Conservation (phyloP, 768 basidiomycete species). For the Amanita polypyramis region DNA sequence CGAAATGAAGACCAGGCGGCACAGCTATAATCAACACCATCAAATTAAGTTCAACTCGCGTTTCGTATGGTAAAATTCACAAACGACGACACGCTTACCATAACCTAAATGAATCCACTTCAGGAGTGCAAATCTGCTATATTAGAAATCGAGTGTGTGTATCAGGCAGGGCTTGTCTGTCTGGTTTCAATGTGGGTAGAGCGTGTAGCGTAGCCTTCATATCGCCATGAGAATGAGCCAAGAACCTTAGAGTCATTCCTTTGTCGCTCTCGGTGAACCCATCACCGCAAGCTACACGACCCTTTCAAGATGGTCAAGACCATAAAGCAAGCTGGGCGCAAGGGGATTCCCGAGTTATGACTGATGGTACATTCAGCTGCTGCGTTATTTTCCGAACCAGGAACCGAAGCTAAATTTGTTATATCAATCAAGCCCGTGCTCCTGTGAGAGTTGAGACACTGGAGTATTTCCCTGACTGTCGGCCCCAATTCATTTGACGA, state of each 20-base stretch:
- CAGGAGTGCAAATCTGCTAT: background rate
- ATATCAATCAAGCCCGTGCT: background rate
- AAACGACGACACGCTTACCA: background rate
- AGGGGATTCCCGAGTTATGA: background rate
- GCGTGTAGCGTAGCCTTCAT: background rate
- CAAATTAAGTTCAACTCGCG: background rate
- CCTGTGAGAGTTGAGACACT: background rate
- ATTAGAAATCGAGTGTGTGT: background rate
- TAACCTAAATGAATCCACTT: background rate
- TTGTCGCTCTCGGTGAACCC: background rate
- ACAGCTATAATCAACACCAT: background rate
- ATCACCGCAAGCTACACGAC: background rate
- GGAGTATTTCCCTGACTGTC: background rate
- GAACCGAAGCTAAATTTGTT: slow-evolving; percentile 2
- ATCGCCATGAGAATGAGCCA: background rate
- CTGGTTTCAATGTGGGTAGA: background rate
- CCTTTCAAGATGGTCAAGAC: background rate
- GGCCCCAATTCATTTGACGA: slow-evolving; percentile 1
- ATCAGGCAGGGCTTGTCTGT: background rate
- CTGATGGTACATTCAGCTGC: background rate
- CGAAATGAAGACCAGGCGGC: background rate
- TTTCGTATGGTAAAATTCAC: background rate
- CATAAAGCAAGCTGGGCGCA: background rate
- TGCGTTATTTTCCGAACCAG: background rate
- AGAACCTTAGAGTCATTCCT: background rate